These are phyloP conservation scores for Hemileccinum rubropunctum DNA, from an alignment of 768 basidiomycete species.

Conservation along the genomic window DNA sequence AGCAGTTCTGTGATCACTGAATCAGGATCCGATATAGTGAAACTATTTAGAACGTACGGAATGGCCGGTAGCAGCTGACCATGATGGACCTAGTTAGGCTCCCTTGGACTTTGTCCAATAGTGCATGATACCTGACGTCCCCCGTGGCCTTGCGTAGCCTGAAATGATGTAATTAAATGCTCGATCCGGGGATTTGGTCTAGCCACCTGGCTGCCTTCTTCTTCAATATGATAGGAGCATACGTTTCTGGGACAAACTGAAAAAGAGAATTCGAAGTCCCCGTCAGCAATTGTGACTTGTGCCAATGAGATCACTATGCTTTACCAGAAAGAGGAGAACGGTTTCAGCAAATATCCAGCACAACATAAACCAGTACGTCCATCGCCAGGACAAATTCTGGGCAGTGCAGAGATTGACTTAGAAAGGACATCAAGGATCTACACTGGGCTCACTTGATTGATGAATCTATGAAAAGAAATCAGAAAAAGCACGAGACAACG, in stretches of 20 bases:
- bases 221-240: conserved; percentile 56
- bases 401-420: background rate
- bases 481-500: background rate
- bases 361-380: conserved; percentile 71
- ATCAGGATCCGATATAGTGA: background rate
- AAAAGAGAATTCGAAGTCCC: no score
- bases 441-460: conserved; percentile 52
- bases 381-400: conserved; percentile 62
- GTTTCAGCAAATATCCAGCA: conserved; percentile 67
- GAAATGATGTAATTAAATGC: background rate
- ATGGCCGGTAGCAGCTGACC: conserved; percentile 66
- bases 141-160: conserved; percentile 55
- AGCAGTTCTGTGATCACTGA: conserved; percentile 48
- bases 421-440: background rate
- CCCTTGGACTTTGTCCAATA: conserved; percentile 50
- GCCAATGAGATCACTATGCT: conserved; percentile 9
- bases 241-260: conserved; percentile 74
- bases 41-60: conserved; percentile 50
- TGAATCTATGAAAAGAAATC: conserved; percentile 44
- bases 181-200: background rate
- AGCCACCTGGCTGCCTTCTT: conserved; percentile 54
- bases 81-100: conserved; percentile 47
- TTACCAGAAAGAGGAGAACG: conserved; percentile 49
- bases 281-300: background rate
- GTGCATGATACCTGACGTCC: conserved; percentile 53